These are phyloP conservation scores for Lipomyces japonicus DNA, from an alignment of 805 yeast species.

Conservation along the genomic window DNA sequence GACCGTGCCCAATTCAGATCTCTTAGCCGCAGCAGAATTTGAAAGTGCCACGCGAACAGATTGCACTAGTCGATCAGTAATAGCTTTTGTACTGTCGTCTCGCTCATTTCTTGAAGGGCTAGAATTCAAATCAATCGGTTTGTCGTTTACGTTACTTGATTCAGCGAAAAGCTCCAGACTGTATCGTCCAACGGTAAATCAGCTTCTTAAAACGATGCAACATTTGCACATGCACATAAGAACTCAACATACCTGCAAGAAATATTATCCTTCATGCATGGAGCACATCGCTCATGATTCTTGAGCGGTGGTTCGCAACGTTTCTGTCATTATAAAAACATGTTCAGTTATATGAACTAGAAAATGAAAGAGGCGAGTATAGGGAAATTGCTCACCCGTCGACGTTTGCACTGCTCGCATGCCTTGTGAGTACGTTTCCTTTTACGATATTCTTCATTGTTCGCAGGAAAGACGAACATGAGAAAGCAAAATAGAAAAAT, in stretches of 20 bases:
- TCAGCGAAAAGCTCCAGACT: too few species aligned
- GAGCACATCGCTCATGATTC: constrained; percentile 35
- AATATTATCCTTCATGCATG: constrained; percentile 36
- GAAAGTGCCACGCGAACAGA: too few species aligned
- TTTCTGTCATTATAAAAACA: constrained; percentile 23
- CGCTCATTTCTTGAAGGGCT: too few species aligned
- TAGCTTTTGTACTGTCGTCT: background rate
- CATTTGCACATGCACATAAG: too few species aligned
- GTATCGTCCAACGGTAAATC: too few species aligned
- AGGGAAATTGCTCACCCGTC: constrained; percentile 29
- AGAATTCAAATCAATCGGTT: too few species aligned
- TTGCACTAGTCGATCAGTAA: background rate
- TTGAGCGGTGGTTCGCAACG: constrained; percentile 36
- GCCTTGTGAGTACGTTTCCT: constrained; percentile 46
- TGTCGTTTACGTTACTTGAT: too few species aligned
- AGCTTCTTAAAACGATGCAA: too few species aligned
- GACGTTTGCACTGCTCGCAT: constrained; percentile 42
- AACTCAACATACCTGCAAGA: constrained; percentile 29
- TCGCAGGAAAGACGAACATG: constrained; percentile 46
- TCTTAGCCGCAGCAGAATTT: too few species aligned
- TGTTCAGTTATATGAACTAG: background rate
- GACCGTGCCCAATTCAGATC: too few species aligned
- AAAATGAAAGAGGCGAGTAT: constrained; percentile 4
- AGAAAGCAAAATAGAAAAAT: background rate
- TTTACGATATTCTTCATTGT: constrained; percentile 41